Evolutionary conservation across 2,329 filamentous ascomycete genomes (phyloP).

Genomic region (Pezicula radicicola): DNA sequence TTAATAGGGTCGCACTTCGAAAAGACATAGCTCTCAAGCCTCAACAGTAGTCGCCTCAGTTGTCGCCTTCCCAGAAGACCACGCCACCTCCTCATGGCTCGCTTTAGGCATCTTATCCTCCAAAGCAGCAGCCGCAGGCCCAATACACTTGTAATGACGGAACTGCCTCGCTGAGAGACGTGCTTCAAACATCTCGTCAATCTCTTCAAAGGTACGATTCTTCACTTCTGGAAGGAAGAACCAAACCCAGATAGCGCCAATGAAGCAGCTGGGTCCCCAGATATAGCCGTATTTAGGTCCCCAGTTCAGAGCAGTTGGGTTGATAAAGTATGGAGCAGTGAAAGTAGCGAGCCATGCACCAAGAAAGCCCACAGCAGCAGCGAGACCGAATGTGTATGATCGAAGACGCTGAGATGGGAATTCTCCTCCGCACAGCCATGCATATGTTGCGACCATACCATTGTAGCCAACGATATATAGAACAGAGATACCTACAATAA

Average conservation of each 20-base stretch:
- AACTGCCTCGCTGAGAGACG: constrained; percentile 40
- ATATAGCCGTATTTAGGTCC: constrained; percentile 57
- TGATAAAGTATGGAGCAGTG: constrained; percentile 59
- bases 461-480: constrained; percentile 22
- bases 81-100: constrained; percentile 8
- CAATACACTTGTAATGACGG: constrained; percentile 28
- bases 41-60: constrained; percentile 5
- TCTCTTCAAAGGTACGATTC: no score
- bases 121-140: constrained; percentile 8
- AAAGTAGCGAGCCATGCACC: constrained; percentile 50
- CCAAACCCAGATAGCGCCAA: constrained; percentile 45
- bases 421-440: constrained; percentile 55
- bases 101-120: constrained; percentile 11
- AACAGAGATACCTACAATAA: constrained; percentile 47
- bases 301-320: constrained; percentile 50
- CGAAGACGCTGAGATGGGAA: constrained; percentile 54
- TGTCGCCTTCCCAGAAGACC: constrained; percentile 4
- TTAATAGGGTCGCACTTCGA: no score
- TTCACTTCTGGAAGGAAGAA: not conserved
- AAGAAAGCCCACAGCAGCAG: constrained; percentile 50
- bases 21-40: no score
- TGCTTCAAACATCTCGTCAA: constrained; percentile 27
- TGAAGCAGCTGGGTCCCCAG: constrained; percentile 42
- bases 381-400: constrained; percentile 53
- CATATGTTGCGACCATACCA: constrained; percentile 40